A percentile compares a stretch with the other conserved stretches of the same genome.
These are phyloP conservation scores for Taxillus chinensis DNA, from an alignment of 164 flowering plant species.

Conservation along the genomic window DNA sequence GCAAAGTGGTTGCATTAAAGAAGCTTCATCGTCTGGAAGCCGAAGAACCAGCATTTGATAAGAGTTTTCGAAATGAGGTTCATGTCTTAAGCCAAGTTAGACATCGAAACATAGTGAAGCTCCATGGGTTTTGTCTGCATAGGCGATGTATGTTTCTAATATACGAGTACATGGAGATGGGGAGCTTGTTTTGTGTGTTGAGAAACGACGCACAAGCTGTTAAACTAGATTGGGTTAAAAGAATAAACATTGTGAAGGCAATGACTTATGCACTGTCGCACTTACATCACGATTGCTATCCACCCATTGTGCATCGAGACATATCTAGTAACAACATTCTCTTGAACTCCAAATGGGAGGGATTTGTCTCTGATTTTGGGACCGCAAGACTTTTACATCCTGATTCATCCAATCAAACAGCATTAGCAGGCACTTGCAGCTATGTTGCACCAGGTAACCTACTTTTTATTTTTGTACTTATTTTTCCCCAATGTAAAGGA, in stretches of 20 bases:
- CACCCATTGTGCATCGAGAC: not conserved
- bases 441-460: constrained; percentile 20
- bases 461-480: not conserved
- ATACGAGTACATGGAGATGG: not conserved
- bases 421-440: constrained; percentile 1
- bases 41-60: not conserved
- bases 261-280: not conserved
- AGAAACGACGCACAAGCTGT: not conserved
- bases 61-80: not conserved
- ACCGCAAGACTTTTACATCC: not conserved
- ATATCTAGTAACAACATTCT: not conserved
- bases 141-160: not conserved
- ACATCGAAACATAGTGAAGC: not conserved
- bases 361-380: not conserved
- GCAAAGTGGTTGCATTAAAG: not conserved
- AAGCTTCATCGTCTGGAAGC: not conserved
- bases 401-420: not conserved
- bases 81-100: not conserved
- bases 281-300: not conserved
- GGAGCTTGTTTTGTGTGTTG: not conserved
- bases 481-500: not conserved
- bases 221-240: not conserved
- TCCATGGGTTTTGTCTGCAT: not conserved
- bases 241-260: not conserved
- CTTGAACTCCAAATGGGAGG: not conserved